Percentiles rank a stretch among this genome's conserved stretches.
These are phyloP conservation scores for Tremellales sp. DNA, from an alignment of 1,284 basidiomycete species.

Conservation along the genomic window DNA sequence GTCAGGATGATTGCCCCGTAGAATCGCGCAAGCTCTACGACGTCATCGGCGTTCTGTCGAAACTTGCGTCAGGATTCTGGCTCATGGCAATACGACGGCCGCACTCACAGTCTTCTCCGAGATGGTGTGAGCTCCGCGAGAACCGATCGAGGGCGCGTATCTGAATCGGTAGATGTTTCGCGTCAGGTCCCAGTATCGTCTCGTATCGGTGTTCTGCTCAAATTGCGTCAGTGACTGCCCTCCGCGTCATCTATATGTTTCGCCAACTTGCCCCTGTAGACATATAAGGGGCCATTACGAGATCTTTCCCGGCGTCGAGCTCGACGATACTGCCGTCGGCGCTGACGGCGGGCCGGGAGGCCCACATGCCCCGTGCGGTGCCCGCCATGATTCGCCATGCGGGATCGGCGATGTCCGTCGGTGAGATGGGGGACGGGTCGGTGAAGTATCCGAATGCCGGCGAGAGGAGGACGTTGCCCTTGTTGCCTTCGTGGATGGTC, in stretches of 20 bases:
- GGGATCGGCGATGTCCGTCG: conserved; percentile 20
- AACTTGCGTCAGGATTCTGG: background rate
- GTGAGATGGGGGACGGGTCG: conserved; percentile 34
- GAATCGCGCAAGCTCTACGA: conserved; percentile 32
- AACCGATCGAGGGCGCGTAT: conserved; percentile 7
- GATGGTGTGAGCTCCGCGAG: conserved; percentile 18
- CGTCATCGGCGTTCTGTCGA: conserved; percentile 18
- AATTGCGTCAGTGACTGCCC: background rate
- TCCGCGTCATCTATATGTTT: background rate
- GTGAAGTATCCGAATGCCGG: conserved; percentile 23
- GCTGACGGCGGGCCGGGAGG: conserved; percentile 20
- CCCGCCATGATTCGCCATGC: conserved; percentile 29
- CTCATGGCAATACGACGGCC: background rate
- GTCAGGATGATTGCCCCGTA: conserved; percentile 33
- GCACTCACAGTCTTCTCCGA: conserved; percentile 14
- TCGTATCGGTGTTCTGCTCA: conserved; percentile 25
- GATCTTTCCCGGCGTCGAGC: conserved; percentile 21
- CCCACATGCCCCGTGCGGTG: conserved; percentile 29
- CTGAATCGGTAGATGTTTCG: conserved; percentile 21
- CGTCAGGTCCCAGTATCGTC: conserved; percentile 21
- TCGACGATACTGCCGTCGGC: conserved; percentile 22
- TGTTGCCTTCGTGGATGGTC: conserved; percentile 14
- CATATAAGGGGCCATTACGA: conserved; percentile 30
- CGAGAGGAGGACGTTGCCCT: conserved; percentile 10
- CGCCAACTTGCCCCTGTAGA: conserved; percentile 24